These are phyloP conservation scores for Pulicaria dysenterica DNA, from an alignment of 129 eudicot species.

Conservation along the genomic window DNA sequence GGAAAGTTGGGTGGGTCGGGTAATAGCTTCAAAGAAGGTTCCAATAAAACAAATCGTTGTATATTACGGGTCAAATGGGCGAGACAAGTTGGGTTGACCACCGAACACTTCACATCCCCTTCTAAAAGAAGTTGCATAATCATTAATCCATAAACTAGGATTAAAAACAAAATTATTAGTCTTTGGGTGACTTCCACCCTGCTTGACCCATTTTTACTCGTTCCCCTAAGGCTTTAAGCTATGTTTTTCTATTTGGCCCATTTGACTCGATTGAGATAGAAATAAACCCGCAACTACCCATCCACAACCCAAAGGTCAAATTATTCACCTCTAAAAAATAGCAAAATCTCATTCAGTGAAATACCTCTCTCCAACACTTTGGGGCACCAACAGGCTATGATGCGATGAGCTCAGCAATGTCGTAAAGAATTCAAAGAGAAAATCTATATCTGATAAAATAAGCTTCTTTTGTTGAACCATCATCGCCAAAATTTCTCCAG, in stretches of 20 bases:
- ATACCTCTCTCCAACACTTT: conserved; percentile 66
- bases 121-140: too few species aligned
- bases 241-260: neutral
- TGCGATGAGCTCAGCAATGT: conserved; percentile 58
- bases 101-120: too few species aligned
- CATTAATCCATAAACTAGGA: too few species aligned
- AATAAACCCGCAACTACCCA: neutral
- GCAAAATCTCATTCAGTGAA: neutral
- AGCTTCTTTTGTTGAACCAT: conserved; percentile 77
- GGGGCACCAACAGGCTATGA: conserved; percentile 66
- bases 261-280: neutral
- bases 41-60: neutral
- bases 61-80: neutral
- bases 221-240: conserved; percentile 10
- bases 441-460: conserved; percentile 62
- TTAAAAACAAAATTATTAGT: neutral
- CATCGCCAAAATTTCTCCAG: conserved; percentile 66
- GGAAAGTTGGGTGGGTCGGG: neutral
- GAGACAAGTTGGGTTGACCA: neutral
- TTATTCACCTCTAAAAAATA: neutral
- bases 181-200: neutral
- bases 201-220: neutral
- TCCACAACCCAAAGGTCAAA: neutral
- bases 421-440: conserved; percentile 61
- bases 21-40: neutral